A percentile compares a stretch with the other conserved stretches of the same genome.
phyloP scores from a whole-genome alignment of 176 grass and related monocot genomes.

The Hordeum marinum region DNA sequence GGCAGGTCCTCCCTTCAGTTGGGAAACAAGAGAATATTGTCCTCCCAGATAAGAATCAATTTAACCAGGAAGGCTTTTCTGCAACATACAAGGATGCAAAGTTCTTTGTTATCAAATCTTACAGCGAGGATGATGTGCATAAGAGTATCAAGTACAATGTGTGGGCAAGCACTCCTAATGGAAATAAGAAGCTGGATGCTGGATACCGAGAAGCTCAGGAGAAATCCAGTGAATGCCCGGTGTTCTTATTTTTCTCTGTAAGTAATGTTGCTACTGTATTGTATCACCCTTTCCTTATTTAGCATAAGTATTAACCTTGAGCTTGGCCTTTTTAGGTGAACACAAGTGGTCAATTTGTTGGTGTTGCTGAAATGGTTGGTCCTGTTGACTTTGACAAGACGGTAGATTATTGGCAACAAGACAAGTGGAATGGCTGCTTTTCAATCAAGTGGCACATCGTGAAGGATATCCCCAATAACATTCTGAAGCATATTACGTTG shows the following conservation, averaged over 20 bases:
- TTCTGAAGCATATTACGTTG: constrained; percentile 88
- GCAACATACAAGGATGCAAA: constrained; percentile 72
- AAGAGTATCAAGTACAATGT: constrained; percentile 96
- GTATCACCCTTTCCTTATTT: background rate
- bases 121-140: constrained; percentile 97
- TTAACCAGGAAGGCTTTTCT: constrained; percentile 63
- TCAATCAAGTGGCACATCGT: constrained; percentile 90
- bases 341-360: constrained; percentile 92
- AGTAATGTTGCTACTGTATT: constrained; percentile 10
- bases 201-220: constrained; percentile 74
- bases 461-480: constrained; percentile 90
- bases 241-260: constrained; percentile 98
- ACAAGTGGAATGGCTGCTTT: constrained; percentile 96
- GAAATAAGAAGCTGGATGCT: constrained; percentile 96
- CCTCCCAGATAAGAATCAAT: constrained; percentile 60
- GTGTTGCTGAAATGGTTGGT: constrained; percentile 87
- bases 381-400: constrained; percentile 92
- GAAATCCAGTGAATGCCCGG: constrained; percentile 62
- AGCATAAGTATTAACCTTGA: background rate
- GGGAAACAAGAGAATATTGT: constrained; percentile 43
- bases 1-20: constrained; percentile 45
- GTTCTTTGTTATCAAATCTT: constrained; percentile 94
- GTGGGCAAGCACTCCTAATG: constrained; percentile 95
- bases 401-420: constrained; percentile 97
- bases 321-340: constrained; percentile 55